Base-by-base conservation (phyloP, 257 asterid genomes). In the Sherardia arvensis region DNA sequence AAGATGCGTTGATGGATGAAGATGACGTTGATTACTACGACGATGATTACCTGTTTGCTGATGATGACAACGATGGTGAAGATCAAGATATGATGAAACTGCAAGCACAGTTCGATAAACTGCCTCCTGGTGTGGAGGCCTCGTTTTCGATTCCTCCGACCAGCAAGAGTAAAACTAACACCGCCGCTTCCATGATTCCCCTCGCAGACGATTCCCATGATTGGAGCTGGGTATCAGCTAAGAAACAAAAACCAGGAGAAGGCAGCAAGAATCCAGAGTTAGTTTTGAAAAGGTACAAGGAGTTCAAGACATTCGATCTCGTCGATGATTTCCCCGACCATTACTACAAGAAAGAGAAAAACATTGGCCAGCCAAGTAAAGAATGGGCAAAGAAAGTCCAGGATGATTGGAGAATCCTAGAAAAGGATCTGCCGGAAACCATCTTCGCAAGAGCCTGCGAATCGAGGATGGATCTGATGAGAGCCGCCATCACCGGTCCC, bases 121-220 rank as follows among this genome's bases (percentile, higher is more conserved):
- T 83, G 66, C 89, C 89, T 30, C 79, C 89, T 38, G 89, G 89
- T 27, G 86, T 83, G 15, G 89, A 83, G 77, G 89, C 84, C 22
- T 53, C 83, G 1, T 70, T 83, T 66, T 55, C 86, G 30, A 76
- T 86, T n/a, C n/a, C n/a, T n/a, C n/a, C n/a, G n/a, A n/a, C n/a
- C n/a, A n/a, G n/a, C n/a, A n/a, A n/a, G n/a, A n/a, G n/a, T n/a
- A n/a, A n/a, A n/a, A n/a, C n/a, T n/a, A n/a, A n/a, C n/a, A n/a
- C n/a, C n/a, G n/a, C n/a, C n/a, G n/a, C n/a, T n/a, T n/a, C n/a
- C n/a, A n/a, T n/a, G n/a, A n/a, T n/a, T n/a, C n/a, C n/a, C n/a
- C n/a, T n/a, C n/a, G n/a, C n/a, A n/a, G n/a, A n/a, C n/a, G n/a
- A n/a, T n/a, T n/a, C n/a, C n/a, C n/a, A n/a, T 72, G 61, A 75